Evolutionary conservation across 139 green algal species (phyloP).

Genomic region (Chlamydomonas sp.): DNA sequence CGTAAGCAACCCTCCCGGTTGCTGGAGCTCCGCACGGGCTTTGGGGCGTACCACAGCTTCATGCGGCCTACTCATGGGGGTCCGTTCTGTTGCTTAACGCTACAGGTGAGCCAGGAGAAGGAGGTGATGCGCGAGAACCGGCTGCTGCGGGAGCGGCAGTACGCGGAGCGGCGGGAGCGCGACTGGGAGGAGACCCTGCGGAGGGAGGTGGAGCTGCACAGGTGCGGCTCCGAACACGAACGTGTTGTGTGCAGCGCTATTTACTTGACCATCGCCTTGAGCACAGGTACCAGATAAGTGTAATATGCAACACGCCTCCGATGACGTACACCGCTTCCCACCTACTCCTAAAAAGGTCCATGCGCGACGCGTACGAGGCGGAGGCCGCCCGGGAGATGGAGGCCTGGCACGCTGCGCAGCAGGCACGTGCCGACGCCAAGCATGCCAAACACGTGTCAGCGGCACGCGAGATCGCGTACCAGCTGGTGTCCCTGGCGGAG

Average conservation of each 20-base stretch:
- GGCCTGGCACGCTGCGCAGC: constrained; percentile 55
- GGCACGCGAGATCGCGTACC: constrained; percentile 55
- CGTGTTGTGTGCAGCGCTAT: too few relatives aligned
- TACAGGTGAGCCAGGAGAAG: constrained; percentile 68
- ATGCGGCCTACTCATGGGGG: too few relatives aligned
- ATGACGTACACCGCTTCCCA: too few relatives aligned
- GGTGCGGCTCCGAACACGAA: constrained; percentile 1
- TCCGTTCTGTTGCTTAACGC: background rate
- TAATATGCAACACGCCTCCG: background rate
- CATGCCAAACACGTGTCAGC: constrained; percentile 42
- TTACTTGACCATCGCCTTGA: background rate
- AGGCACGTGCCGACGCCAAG: constrained; percentile 49
- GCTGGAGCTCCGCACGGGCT: too few relatives aligned
- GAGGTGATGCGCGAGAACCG: constrained; percentile 75
- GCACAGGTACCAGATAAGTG: too few relatives aligned
- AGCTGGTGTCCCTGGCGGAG: constrained; percentile 76
- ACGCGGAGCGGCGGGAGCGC: constrained; percentile 64
- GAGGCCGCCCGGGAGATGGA: constrained; percentile 56
- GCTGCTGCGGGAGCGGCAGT: constrained; percentile 68
- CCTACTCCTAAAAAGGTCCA: background rate
- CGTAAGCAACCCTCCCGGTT: too few relatives aligned
- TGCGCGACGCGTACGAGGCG: constrained; percentile 53
- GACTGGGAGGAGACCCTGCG: constrained; percentile 67
- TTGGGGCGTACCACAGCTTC: too few relatives aligned
- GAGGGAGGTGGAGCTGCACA: constrained; percentile 66